Conservation (phyloP, 257 asterid species). For the Orobanche coerulescens region DNA sequence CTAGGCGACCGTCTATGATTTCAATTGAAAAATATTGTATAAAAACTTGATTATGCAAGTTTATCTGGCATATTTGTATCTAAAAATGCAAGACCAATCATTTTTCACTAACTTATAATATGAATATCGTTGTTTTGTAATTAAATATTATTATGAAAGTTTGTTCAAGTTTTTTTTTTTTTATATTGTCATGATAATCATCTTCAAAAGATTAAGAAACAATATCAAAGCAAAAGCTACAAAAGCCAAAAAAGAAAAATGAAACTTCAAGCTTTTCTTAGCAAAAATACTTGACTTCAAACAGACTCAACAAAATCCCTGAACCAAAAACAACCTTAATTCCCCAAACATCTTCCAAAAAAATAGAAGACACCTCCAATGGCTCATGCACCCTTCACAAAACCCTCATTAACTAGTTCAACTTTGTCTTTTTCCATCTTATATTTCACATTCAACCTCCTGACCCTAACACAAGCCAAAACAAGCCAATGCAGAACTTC, state of each 20-base stretch:
- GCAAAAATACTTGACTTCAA: conserved; percentile 11
- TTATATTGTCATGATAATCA: no score
- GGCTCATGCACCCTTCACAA: conserved; percentile 21
- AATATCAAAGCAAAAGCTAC: conserved; percentile 31
- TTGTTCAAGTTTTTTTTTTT: no score
- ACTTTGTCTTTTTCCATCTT: conserved; percentile 9
- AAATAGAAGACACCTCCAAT: neutral
- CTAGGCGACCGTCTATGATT: no score
- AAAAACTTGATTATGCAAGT: no score
- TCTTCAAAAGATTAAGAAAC: conserved; percentile 20
- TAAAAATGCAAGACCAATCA: no score
- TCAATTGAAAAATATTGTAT: no score
- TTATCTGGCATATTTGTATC: no score
- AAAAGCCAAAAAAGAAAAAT: conserved; percentile 8
- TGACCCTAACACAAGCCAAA: conserved; percentile 32
- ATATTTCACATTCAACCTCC: conserved; percentile 14
- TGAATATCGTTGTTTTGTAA: no score
- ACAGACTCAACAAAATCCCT: conserved; percentile 21
- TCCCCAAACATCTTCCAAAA: neutral
- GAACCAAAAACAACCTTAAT: conserved; percentile 16
- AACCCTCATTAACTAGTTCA: neutral
- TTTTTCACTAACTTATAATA: no score
- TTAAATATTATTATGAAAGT: no score
- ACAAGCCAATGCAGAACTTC: conserved; percentile 52
- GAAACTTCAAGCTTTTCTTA: conserved; percentile 24